These are phyloP conservation scores for Sophora flavescens DNA, from an alignment of 306 rosid genomes.

Conservation along the genomic window DNA sequence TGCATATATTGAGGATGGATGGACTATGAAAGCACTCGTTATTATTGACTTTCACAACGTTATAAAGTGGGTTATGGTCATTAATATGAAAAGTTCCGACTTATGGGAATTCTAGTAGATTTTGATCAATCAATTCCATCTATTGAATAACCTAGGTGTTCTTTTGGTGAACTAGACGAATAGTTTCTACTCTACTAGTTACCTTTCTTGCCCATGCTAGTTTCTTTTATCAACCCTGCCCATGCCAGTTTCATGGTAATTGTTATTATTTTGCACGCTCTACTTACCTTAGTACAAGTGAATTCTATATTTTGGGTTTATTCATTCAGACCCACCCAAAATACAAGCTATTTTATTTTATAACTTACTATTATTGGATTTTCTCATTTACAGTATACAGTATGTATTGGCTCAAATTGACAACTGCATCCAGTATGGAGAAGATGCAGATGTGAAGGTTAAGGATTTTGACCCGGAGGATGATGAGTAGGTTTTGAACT, in stretches of 20 bases:
- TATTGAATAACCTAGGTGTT: background rate
- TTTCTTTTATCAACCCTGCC: no score
- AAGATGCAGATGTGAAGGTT: conserved; percentile 79
- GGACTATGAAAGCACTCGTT: background rate
- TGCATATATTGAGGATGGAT: conserved; percentile 11
- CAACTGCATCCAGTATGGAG: conserved; percentile 69
- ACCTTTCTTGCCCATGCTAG: no score
- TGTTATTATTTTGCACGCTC: background rate
- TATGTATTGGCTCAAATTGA: conserved; percentile 74
- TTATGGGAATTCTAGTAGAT: background rate
- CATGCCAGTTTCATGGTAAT: background rate
- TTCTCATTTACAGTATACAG: conserved; percentile 59
- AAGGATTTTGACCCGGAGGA: conserved; percentile 74
- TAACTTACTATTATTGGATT: conserved; percentile 25
- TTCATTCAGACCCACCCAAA: background rate
- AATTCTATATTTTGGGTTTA: background rate
- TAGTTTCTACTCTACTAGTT: background rate
- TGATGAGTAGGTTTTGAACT: conserved; percentile 49
- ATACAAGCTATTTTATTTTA: conserved; percentile 8
- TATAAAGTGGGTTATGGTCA: conserved; percentile 7
- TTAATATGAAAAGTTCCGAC: no score
- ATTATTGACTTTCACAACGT: conserved; percentile 1
- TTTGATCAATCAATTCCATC: conserved; percentile 13
- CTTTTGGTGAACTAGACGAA: background rate
- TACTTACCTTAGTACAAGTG: background rate